Evolutionary conservation across 345 rosid genomes (phyloP), one percentile per base, ranked within the genome.

Genomic region (Pelargonium nanum): DNA sequence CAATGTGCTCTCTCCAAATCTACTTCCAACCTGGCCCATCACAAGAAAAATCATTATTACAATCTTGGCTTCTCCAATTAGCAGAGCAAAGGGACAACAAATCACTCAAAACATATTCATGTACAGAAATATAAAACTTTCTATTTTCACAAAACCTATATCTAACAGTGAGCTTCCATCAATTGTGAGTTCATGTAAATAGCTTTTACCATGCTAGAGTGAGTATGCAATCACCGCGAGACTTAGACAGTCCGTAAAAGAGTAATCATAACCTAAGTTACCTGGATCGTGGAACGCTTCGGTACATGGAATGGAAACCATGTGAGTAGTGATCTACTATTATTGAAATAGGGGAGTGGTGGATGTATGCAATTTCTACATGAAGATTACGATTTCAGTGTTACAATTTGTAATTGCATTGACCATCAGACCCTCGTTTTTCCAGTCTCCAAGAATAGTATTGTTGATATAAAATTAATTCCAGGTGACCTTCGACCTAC

Each of bases 1-100:
- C 52, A 92, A 55, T 2, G 98, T 89, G 84, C 98, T 92, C 84
- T 89, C 96, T 30, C 96, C 96, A 72, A 89, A 86, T 78, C 87
- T 79, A 82, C 98, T 92, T 45, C 98, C 96, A 69, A 86, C 98
- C 98, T 86, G 88, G 8, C 32, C 65, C 55, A 63, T 56, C 19
- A 23, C 21, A 65, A 72, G 26, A 21, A 8, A 44, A 58, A 50
- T 52, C 30, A 58, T n/a, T 62, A 23, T 70, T 24, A 52, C 23
- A 57, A 57, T 6, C 53, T 24, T 22, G 56, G 20, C 51, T 32
- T 62, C 44, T 40, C 22, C 24, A 21, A 74, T 53, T 30, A 52
- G 52, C 23, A 22, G 53, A 22, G 24, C 22, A 57, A 51, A 26
- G 20, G 16, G 51, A 45, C 12, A 24, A 52, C 59, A 25, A 48